Evolutionary conservation across 2,329 filamentous ascomycete genomes (phyloP), one percentile per base, ranked within the genome.

Genomic region (Huntiella bhutanensis): DNA sequence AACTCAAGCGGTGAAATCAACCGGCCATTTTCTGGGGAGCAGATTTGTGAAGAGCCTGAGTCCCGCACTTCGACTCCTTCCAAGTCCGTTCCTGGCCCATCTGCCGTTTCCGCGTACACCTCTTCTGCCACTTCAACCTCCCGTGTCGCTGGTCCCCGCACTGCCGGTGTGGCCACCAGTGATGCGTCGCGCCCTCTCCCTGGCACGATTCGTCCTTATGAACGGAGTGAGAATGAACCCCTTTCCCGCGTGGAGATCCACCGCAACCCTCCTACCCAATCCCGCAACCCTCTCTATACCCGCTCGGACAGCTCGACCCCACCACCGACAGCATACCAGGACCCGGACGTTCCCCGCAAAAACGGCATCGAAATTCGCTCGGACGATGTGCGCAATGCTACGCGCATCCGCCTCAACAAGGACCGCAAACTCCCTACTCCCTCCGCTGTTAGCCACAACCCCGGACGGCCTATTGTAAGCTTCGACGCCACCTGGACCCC

Each of bases 381-480:
- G 55, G 80, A 94, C 43, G 88, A 96, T 50, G 91, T 96, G 53
- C 77, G 84, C 50, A 76, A 82, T 53, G 88, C 88, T 46, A 96
- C 88, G 5, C 91, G 82, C 63, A 92, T 92, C 74, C 80, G 70
- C 59, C 67, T 91, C 52, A 38, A 33, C 36, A 86, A 77, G 59
- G 85, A 94, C 61, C 79, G 87, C 57, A 92, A 83, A 59, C 69
- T 96, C 51, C 88, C 87, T 22, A 88, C 81, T 57, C 88, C 88
- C 53, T 84, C 82, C 46, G 80, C 83, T 57, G 87, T 96, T 62
- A 95, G 86, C 65, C 82, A 95, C 65, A 82, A 73, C 58, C 81
- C 82, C 55, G 85, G 85, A 55, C 77, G 88, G 59, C 88, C 88
- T 52, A 96, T 96, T 68, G 88, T 96, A 70, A 96, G 88, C 71